Percentiles rank a stretch among this genome's conserved stretches.
phyloP scores from a whole-genome alignment of 257 asterid species.

The Voacanga thouarsii region DNA sequence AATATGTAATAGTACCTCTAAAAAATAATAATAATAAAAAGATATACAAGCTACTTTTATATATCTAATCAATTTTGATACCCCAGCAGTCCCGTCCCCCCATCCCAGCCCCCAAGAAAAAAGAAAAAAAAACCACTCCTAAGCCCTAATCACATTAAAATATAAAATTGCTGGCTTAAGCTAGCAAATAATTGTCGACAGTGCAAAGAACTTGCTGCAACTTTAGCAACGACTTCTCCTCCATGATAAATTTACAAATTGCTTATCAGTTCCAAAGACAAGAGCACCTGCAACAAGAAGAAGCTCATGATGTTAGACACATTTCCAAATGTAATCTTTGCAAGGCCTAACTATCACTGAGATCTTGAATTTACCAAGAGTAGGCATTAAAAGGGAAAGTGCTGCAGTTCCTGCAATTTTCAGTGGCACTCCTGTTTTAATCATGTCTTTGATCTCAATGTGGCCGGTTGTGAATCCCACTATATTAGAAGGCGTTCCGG shows the following conservation, averaged over 20 bases:
- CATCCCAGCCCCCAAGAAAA: background rate
- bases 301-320: background rate
- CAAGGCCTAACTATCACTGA: background rate
- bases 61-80: no score
- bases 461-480: conserved; percentile 88
- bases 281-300: conserved; percentile 48
- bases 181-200: background rate
- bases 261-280: conserved; percentile 58
- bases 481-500: conserved; percentile 80
- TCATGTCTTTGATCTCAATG: conserved; percentile 66
- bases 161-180: no score
- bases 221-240: background rate
- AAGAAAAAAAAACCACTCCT: no score
- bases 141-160: no score
- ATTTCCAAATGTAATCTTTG: background rate
- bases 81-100: no score
- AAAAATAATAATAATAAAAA: no score
- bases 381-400: conserved; percentile 74
- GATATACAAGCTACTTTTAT: no score
- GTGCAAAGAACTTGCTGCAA: background rate
- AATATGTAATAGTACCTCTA: no score
- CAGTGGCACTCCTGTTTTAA: conserved; percentile 53
- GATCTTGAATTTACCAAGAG: conserved; percentile 52
- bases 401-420: conserved; percentile 53
- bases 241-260: background rate